Conservation (phyloP, 768 basidiomycete genomes). For the Leccinum longicurvipes region DNA sequence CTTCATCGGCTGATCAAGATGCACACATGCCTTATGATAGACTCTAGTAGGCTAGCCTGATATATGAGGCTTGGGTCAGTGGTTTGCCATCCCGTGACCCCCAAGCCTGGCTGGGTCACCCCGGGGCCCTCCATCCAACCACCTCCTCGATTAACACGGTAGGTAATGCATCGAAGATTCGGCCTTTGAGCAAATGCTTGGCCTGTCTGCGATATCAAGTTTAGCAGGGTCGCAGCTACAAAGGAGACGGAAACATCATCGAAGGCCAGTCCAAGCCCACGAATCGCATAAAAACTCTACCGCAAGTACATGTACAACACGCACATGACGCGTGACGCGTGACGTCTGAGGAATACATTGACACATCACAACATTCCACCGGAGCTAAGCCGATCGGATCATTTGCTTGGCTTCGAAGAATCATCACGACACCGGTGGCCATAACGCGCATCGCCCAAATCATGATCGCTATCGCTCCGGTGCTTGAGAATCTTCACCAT, state of each 20-base stretch:
- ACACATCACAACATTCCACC: too few species aligned
- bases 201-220: too few species aligned
- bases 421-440: too few species aligned
- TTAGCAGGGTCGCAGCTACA: conserved; percentile 43
- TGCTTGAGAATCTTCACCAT: neutral
- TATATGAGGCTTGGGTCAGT: too few species aligned
- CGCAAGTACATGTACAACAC: conserved; percentile 20
- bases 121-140: conserved; percentile 35
- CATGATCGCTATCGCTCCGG: neutral
- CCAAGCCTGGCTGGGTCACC: too few species aligned
- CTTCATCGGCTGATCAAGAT: too few species aligned
- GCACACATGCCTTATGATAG: too few species aligned
- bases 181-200: too few species aligned
- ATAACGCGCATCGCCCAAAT: neutral
- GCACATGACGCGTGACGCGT: neutral
- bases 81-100: neutral
- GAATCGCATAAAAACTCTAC: conserved; percentile 65
- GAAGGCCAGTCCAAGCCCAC: conserved; percentile 50
- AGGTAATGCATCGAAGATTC: conserved; percentile 43
- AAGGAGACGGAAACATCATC: conserved; percentile 52
- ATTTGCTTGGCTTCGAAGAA: neutral
- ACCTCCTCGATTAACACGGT: too few species aligned
- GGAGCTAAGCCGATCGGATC: neutral
- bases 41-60: too few species aligned
- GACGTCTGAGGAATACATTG: neutral